Evolutionary conservation across 1,284 basidiomycete species (phyloP).

Genomic region (Cerrena zonata): DNA sequence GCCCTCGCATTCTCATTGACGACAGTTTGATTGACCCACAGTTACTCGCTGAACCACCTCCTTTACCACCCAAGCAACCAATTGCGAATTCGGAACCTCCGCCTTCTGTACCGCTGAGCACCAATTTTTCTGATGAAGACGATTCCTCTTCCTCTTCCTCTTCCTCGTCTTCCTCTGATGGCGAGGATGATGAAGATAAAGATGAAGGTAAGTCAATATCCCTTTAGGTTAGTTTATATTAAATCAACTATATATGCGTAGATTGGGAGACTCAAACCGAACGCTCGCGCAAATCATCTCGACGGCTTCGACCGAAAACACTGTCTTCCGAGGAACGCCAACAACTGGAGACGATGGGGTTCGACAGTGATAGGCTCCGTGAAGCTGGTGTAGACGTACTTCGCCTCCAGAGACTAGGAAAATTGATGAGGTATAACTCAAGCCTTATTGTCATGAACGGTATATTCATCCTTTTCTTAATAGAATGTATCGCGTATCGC

Average conservation of each 20-base stretch:
- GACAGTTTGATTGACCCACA: background rate
- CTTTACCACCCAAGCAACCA: conserved; percentile 1
- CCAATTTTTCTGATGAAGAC: background rate
- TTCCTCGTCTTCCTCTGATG: background rate
- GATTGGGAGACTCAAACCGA: background rate
- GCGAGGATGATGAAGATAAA: background rate
- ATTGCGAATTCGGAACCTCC: conserved; percentile 19
- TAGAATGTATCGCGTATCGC: background rate
- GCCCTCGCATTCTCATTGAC: background rate
- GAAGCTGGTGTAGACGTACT: background rate
- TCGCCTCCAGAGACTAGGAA: background rate
- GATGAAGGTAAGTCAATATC: background rate
- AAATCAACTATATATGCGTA: too few species aligned
- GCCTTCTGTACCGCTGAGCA: conserved; percentile 4
- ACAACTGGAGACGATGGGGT: background rate
- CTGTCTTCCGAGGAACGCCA: background rate
- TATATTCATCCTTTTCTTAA: too few species aligned
- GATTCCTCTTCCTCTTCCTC: too few species aligned
- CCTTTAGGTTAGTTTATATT: too few species aligned
- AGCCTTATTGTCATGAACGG: background rate
- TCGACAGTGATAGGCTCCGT: background rate
- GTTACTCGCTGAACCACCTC: background rate
- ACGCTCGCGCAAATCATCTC: background rate
- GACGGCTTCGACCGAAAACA: background rate
- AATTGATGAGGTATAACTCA: background rate